Base-by-base conservation (phyloP, 495 filamentous ascomycete genomes). In the Pyrenopolyporus hunteri region DNA sequence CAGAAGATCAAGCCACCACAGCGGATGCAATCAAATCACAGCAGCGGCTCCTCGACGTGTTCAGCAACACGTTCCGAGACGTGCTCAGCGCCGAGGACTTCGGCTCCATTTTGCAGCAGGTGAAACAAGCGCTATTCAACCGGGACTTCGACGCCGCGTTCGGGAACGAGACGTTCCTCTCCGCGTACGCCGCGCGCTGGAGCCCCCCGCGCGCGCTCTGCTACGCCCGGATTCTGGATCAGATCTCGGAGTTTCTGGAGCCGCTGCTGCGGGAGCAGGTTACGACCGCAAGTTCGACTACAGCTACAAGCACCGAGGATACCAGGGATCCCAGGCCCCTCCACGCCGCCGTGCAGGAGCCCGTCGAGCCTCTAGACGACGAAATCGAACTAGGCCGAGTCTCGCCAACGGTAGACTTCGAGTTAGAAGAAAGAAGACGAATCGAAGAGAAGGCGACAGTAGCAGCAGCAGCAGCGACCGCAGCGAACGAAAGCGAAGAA, bases 121-220 rank as follows among this genome's bases (percentile, higher is more conserved):
- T 98, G 19, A 98, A 98, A 69, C 74, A 82, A 4, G 88, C 92
- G 53, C 79, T 98, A 1, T 97, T 87, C 69, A 85, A 90, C 61
- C 82, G 94, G 16, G 89, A 97, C 67, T 98, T 96, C 72, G 76
- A 80, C 23, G 75, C 76, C 4, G 93, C 93, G 0, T 98, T 98
- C 72, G 89, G 86, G 0, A 70, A 72, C 25, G 76, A 85, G 31
- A 85, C 86, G 37, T 77, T 85, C 32, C 78, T 95, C 14, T 79
- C 86, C 33, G 91, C 88, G 4, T 98, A 98, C 76, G 89, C 90
- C 3, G 80, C 89, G 56, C 78, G 94, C 49, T 98, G 91, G 90
- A 95, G 90, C 70, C 87, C 93, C 8, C 83, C 85, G 28, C 74
- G 94, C 33, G 89, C 91, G 2, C 76, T 97, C 20, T 91, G 87